Conservation (phyloP, 768 basidiomycete species). For the Tephrocybe rancida region DNA sequence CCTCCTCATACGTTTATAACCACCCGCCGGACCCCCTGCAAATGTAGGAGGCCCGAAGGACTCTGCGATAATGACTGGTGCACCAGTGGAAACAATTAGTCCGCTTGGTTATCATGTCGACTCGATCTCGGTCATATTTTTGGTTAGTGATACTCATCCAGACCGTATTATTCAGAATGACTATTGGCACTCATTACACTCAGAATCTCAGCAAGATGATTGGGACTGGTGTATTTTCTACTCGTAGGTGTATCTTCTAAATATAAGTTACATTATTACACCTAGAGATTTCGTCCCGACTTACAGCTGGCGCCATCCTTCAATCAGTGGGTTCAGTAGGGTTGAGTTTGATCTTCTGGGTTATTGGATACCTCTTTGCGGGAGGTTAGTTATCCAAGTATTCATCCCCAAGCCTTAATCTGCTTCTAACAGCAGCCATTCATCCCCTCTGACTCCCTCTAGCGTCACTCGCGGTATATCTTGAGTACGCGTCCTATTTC, state of each 20-base stretch:
- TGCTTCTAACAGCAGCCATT: background rate
- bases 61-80: conserved; percentile 27
- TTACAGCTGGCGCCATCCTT: conserved; percentile 35
- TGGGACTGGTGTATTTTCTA: conserved; percentile 39
- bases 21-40: no score
- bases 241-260: conserved; percentile 21
- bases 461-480: conserved; percentile 39
- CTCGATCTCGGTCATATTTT: conserved; percentile 19
- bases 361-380: conserved; percentile 37
- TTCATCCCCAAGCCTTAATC: no score
- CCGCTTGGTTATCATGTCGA: conserved; percentile 37
- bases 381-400: conserved; percentile 26
- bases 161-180: no score
- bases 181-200: background rate
- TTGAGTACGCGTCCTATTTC: conserved; percentile 49
- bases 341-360: conserved; percentile 42
- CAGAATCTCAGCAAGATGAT: conserved; percentile 41
- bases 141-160: background rate
- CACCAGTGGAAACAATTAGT: conserved; percentile 33
- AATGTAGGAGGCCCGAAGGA: no score
- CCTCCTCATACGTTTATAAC: no score
- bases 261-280: no score
- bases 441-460: background rate
- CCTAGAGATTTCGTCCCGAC: background rate
- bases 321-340: conserved; percentile 39